Base-by-base conservation (phyloP, 1,284 basidiomycete genomes). In the Phaffia rhodozyma region DNA sequence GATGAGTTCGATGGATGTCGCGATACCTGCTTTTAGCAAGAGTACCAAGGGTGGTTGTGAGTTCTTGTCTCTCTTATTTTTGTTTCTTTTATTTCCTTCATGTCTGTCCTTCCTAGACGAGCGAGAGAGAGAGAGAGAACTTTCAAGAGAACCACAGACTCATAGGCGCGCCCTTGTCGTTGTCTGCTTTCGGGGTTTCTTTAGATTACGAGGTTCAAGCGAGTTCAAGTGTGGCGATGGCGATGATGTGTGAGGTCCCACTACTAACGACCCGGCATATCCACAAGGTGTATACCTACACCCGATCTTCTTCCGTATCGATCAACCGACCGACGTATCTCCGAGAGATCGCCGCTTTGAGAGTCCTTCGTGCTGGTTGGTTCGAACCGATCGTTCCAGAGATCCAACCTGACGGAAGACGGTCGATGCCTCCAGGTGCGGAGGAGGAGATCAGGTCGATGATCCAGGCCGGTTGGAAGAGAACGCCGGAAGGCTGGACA, bases 381-480 rank as follows among this genome's bases (percentile, higher is more conserved):
- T 51, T 25, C 38, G 58, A 43, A 21, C 50, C 27, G 27, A 20
- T 27, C 2, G 58, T 18, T 25, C 25, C 34, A 1, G 43, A 18
- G 13, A 43, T 43, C 16, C 38, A 43, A 43, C 38, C 38, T 16
- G 38, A 43, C 13, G 38, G 38, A 16, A 43, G 38, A 43, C 38
- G 38, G 13, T 43, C 38, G 20, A n/a, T 58, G 9, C 58, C 62
- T 1, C 62, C 62, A 1, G 62, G 62, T n/a, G 62, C 60, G 51
- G 58, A 25, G 47, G 52, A 52, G 1, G 52, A 55, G 53, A 52
- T 54, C 43, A 54, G 52, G 53, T 23, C 27, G 38, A 64, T 64
- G 62, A 34, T 64, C 51, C 21, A 29, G 25, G 23, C 23, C 23
- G 62, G 62, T 18, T 64, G 62, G 62, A 55, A 60, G 58, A 52